Evolutionary conservation across 2,329 filamentous ascomycete genomes (phyloP).

Genomic region (Xylaria polymorpha): DNA sequence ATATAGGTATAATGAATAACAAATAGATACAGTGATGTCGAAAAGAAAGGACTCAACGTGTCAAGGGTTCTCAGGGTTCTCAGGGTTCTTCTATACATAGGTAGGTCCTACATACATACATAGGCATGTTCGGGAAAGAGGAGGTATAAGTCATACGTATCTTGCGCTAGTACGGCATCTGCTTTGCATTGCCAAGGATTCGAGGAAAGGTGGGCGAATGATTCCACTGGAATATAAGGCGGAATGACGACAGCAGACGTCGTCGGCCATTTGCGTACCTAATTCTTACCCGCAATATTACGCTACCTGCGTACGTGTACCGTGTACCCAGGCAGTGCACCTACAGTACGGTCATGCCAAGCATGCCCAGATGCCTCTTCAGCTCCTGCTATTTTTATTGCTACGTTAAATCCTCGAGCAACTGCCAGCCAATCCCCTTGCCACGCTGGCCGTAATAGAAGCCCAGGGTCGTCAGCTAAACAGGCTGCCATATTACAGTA

Average conservation of each 20-base stretch:
- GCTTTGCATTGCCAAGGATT: slow-evolving; percentile 8
- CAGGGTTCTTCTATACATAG: slow-evolving; percentile 17
- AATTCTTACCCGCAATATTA: slow-evolving; percentile 18
- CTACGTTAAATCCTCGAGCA: neutral
- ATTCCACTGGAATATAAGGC: neutral
- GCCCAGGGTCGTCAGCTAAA: neutral
- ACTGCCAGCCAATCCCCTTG: slow-evolving; percentile 7
- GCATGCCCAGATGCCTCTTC: neutral
- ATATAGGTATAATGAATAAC: neutral
- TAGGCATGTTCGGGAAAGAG: neutral
- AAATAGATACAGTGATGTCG: slow-evolving; percentile 1
- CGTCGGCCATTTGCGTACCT: slow-evolving; percentile 22
- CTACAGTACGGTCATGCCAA: neutral
- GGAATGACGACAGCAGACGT: slow-evolving; percentile 29
- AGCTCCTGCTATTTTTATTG: slow-evolving; percentile 19
- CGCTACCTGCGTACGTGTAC: neutral
- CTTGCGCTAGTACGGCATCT: slow-evolving; percentile 12
- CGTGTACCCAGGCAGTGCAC: neutral
- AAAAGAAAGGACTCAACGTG: slow-evolving; percentile 4
- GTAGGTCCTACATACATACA: neutral
- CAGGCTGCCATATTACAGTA: neutral
- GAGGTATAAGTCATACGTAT: slow-evolving; percentile 13
- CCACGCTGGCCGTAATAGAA: neutral
- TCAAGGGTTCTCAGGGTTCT: slow-evolving; percentile 5
- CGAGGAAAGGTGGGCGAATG: slow-evolving; percentile 7